Evolutionary conservation across 2,329 filamentous ascomycete genomes (phyloP).

Genomic region (Pestalotiopsis sp.): DNA sequence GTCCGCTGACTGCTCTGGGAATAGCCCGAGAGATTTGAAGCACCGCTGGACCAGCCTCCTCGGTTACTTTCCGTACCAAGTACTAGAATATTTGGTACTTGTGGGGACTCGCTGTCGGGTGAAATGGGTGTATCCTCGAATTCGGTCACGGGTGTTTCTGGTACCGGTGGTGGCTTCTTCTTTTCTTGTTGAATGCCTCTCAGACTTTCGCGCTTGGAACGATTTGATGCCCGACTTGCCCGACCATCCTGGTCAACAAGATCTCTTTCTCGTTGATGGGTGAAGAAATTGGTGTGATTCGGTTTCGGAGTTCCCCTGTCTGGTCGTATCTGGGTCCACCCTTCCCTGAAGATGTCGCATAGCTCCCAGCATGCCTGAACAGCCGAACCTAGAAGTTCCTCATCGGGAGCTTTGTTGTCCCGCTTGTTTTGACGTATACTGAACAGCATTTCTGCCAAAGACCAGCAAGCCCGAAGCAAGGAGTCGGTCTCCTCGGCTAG

Average conservation of each 20-base stretch:
- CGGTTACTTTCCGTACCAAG: constrained; percentile 69
- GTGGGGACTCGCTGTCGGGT: constrained; percentile 74
- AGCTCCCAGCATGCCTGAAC: constrained; percentile 95
- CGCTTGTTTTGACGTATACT: constrained; percentile 81
- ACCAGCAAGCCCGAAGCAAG: constrained; percentile 85
- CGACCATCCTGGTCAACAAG: constrained; percentile 51
- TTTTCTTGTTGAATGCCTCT: constrained; percentile 53
- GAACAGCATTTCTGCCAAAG: constrained; percentile 89
- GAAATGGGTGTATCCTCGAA: constrained; percentile 91
- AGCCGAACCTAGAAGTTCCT: constrained; percentile 83
- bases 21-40: constrained; percentile 78
- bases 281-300: constrained; percentile 73
- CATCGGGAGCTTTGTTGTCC: constrained; percentile 73
- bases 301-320: constrained; percentile 85
- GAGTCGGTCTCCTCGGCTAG: constrained; percentile 82
- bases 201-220: constrained; percentile 57
- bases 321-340: constrained; percentile 86
- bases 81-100: constrained; percentile 85
- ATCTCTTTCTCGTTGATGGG: constrained; percentile 44
- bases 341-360: constrained; percentile 89
- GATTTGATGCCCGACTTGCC: constrained; percentile 54
- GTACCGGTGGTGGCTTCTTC: constrained; percentile 55
- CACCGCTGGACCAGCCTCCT: constrained; percentile 80
- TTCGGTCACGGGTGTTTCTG: constrained; percentile 92
- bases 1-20: constrained; percentile 70